Evolutionary conservation across 192 early-diverging fungal genomes (phyloP).

Genomic region (Pilobolus umbonatus): DNA sequence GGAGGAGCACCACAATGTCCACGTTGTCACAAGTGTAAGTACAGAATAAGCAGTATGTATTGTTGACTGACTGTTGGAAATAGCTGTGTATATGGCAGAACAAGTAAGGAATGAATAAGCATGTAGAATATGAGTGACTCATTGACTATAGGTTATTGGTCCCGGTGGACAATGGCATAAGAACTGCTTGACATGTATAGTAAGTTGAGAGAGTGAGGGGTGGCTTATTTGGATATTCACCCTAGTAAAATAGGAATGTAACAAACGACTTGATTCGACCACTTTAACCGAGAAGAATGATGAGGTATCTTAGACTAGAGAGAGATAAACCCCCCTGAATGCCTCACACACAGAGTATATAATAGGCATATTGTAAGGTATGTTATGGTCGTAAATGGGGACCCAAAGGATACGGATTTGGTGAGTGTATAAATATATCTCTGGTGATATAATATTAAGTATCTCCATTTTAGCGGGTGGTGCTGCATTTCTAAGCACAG

Average conservation of each 20-base stretch:
- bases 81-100: conserved; percentile 49
- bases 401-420: conserved; percentile 46
- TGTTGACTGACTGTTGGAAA: neutral
- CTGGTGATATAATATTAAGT: neutral
- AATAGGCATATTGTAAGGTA: conserved; percentile 53
- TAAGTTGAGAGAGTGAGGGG: neutral
- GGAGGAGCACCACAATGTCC: conserved; percentile 45
- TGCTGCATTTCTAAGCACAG: conserved; percentile 28
- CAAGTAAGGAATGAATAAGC: conserved; percentile 23
- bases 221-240: neutral
- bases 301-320: conserved; percentile 34
- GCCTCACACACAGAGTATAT: neutral
- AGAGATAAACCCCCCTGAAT: neutral
- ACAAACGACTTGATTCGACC: conserved; percentile 50
- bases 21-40: conserved; percentile 41
- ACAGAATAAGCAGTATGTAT: neutral
- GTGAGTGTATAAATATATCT: neutral
- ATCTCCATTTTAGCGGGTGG: conserved; percentile 22
- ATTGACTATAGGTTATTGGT: conserved; percentile 29
- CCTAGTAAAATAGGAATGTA: conserved; percentile 39
- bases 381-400: conserved; percentile 54
- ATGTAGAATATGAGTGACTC: too few species aligned
- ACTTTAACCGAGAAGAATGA: conserved; percentile 47
- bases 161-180: conserved; percentile 36
- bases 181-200: conserved; percentile 30